Evolutionary conservation across 306 rosid species (phyloP).

Genomic region (Dalbergia cochinchinensis): DNA sequence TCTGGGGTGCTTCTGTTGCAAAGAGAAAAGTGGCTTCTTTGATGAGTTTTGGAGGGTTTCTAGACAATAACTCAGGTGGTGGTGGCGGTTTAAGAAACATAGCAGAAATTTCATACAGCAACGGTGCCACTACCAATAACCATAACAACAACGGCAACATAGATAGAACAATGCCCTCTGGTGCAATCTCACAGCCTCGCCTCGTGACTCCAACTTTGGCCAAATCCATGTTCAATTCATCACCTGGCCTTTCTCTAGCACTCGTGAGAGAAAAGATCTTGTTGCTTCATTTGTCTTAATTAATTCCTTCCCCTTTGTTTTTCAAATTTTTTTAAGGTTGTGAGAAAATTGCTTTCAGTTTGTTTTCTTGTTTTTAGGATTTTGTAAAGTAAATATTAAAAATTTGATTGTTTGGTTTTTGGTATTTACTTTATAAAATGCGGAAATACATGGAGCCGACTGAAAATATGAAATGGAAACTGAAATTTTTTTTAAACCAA

Average conservation of each 20-base stretch:
- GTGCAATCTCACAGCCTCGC: conserved; percentile 76
- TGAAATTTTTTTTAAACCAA: no score
- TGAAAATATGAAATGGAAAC: no score
- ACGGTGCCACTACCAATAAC: conserved; percentile 30
- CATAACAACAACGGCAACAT: conserved; percentile 32
- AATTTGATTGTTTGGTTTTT: no score
- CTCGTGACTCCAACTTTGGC: conserved; percentile 71
- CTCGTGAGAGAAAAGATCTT: conserved; percentile 63
- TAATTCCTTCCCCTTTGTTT: not conserved
- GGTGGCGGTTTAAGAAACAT: conserved; percentile 70
- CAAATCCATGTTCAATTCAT: conserved; percentile 95
- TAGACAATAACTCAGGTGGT: conserved; percentile 69
- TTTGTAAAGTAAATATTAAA: no score
- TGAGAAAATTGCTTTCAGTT: no score
- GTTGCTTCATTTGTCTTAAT: not conserved
- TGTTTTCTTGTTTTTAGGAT: no score
- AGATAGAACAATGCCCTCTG: conserved; percentile 75
- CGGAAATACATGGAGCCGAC: no score
- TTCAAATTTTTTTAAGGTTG: no score
- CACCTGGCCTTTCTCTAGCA: conserved; percentile 90
- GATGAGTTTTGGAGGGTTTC: conserved; percentile 97
- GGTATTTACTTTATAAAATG: no score
- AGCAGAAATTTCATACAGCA: conserved; percentile 66
- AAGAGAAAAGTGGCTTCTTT: conserved; percentile 51
- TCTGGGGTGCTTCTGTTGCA: not conserved